These are phyloP conservation scores for Haematococcus sp. DNA, from an alignment of 139 green algal genomes.

Conservation along the genomic window DNA sequence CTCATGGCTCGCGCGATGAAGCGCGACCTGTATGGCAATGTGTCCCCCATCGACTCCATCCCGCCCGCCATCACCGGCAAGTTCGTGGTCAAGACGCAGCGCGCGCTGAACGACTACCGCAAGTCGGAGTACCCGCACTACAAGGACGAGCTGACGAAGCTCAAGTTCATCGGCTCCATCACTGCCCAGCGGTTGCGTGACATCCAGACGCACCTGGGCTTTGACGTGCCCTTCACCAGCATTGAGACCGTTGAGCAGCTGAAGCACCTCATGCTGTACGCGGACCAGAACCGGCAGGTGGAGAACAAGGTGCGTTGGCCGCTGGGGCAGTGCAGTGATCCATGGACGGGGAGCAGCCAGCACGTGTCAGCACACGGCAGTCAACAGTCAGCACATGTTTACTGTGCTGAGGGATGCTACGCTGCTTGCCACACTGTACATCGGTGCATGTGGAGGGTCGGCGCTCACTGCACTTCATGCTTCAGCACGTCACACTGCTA, in stretches of 20 bases:
- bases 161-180: slow-evolving; percentile 56
- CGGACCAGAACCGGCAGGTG: slow-evolving; percentile 45
- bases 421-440: too few species aligned
- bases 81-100: slow-evolving; percentile 64
- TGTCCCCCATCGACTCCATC: slow-evolving; percentile 29
- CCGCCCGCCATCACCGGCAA: slow-evolving; percentile 33
- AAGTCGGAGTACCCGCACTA: slow-evolving; percentile 58
- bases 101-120: slow-evolving; percentile 60
- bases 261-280: slow-evolving; percentile 51
- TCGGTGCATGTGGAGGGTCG: too few species aligned
- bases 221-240: slow-evolving; percentile 38
- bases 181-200: slow-evolving; percentile 46
- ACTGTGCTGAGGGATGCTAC: too few species aligned
- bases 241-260: slow-evolving; percentile 52
- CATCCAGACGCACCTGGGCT: slow-evolving; percentile 34
- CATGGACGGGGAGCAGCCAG: too few species aligned
- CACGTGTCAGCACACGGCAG: too few species aligned
- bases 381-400: too few species aligned
- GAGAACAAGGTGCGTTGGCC: slow-evolving; percentile 42
- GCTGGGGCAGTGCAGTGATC: too few species aligned
- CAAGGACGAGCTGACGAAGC: slow-evolving; percentile 49
- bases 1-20: slow-evolving; percentile 40
- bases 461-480: too few species aligned
- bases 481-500: too few species aligned
- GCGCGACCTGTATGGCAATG: slow-evolving; percentile 29